Conservation (phyloP, 805 yeast genomes). For the Debaryomyces maramus region DNA sequence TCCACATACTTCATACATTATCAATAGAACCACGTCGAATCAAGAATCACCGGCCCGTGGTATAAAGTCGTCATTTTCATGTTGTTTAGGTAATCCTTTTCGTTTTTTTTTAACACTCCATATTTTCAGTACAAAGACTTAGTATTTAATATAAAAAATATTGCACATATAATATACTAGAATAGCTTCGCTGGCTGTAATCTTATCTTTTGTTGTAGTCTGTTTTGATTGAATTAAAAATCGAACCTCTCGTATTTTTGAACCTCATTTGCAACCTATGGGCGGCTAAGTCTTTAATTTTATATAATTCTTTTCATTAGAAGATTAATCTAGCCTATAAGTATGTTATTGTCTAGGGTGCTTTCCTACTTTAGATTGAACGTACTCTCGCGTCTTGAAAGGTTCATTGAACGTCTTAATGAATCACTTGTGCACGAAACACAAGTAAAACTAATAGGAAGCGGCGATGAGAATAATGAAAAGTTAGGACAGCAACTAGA, state of each 20-base stretch:
- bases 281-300: background rate
- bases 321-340: no score
- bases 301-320: no score
- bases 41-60: background rate
- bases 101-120: background rate
- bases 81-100: background rate
- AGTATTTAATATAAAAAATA: background rate
- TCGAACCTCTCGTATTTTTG: background rate
- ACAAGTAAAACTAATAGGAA: background rate
- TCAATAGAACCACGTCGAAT: background rate
- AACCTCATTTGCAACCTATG: background rate
- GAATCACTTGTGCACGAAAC: background rate
- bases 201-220: background rate
- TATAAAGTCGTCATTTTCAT: background rate
- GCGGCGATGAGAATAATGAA: no score
- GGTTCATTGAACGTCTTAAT: background rate
- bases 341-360: background rate
- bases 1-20: no score
- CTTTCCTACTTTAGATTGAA: background rate
- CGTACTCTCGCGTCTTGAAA: background rate
- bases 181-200: no score
- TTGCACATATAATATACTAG: slow-evolving; percentile 1
- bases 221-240: background rate
- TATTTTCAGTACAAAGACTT: background rate
- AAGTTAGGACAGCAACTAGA: no score